Percentiles rank a stretch among this genome's conserved stretches.
Conservation (phyloP, 2,329 filamentous ascomycete genomes). For the Colletotrichum salicis region DNA sequence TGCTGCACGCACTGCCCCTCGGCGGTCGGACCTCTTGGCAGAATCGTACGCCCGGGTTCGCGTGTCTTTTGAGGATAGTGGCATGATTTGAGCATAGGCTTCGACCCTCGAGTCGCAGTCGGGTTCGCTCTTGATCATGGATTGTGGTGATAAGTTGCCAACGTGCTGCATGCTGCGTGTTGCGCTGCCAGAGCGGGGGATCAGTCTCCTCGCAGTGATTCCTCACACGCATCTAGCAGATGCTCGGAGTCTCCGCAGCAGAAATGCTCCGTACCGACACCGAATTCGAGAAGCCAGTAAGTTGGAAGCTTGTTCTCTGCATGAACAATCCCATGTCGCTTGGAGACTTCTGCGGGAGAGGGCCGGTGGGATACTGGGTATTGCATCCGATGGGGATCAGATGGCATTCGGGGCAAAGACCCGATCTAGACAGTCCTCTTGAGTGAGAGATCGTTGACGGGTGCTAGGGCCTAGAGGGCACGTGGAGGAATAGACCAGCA, state of each 20-base stretch:
- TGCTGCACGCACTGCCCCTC: not conserved
- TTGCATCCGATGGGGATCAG: not conserved
- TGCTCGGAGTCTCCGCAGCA: not conserved
- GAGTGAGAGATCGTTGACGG: too few species aligned
- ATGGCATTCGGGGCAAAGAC: not conserved
- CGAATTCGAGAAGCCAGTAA: not conserved
- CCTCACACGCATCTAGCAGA: not conserved
- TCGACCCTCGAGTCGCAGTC: not conserved
- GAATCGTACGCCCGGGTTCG: not conserved
- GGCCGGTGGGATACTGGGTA: not conserved
- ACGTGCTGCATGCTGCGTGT: too few species aligned
- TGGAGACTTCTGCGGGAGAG: not conserved
- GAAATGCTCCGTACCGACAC: not conserved
- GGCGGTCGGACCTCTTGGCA: not conserved
- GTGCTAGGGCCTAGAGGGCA: too few species aligned
- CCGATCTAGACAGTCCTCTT: not conserved
- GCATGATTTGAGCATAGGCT: not conserved
- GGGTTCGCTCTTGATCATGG: not conserved
- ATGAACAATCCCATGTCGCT: not conserved
- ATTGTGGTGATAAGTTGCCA: too few species aligned
- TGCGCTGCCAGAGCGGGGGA: too few species aligned
- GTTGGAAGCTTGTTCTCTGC: not conserved
- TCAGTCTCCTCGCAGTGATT: not conserved
- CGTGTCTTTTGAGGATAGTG: not conserved
- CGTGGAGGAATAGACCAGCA: too few species aligned